Conservation (phyloP, 164 flowering plant species). For the Umbellularia californica region DNA sequence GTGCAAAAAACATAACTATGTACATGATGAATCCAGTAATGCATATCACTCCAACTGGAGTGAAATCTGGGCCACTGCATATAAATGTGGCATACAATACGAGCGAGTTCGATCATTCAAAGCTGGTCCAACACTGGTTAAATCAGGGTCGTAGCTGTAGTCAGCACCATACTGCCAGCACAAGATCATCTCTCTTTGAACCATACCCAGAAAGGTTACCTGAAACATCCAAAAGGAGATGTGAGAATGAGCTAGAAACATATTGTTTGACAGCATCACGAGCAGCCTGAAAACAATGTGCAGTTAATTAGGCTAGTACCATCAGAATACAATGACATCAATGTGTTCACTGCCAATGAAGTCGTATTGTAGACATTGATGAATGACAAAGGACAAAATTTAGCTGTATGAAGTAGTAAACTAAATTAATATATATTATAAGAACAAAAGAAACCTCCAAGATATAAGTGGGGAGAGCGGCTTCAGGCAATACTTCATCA, state of each 20-base stretch:
- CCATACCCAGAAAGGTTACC: slow-evolving; percentile 35
- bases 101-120: too few species aligned
- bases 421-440: too few species aligned
- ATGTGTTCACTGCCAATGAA: neutral
- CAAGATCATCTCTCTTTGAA: neutral
- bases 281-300: slow-evolving; percentile 52
- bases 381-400: neutral
- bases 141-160: too few species aligned
- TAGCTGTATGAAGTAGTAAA: neutral
- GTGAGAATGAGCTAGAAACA: slow-evolving; percentile 49
- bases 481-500: slow-evolving; percentile 86
- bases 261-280: slow-evolving; percentile 56
- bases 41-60: too few species aligned
- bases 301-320: neutral
- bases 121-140: too few species aligned
- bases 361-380: neutral
- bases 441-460: slow-evolving; percentile 47
- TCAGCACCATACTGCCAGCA: too few species aligned
- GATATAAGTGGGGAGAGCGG: slow-evolving; percentile 54
- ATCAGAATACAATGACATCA: neutral
- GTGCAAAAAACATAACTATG: too few species aligned
- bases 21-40: too few species aligned
- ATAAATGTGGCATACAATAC: too few species aligned
- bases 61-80: too few species aligned
- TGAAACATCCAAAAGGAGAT: slow-evolving; percentile 64